Base-by-base conservation (phyloP, 2,329 filamentous ascomycete species). In the Clonostachys rosea region DNA sequence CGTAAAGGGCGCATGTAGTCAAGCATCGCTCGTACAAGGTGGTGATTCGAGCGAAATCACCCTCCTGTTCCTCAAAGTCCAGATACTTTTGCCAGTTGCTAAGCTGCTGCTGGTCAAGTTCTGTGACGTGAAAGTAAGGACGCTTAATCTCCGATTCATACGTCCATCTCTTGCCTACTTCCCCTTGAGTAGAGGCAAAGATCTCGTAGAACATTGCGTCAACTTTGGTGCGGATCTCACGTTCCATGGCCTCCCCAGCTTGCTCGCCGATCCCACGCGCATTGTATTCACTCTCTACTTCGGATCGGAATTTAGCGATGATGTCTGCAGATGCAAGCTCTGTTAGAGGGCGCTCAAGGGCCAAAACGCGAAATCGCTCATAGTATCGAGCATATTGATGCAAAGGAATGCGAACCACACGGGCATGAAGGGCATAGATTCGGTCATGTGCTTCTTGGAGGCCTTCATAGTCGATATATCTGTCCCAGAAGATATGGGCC, bases 401-500 rank as follows among this genome's bases (percentile, higher is more conserved):
- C 81, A 96, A 89, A 1, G 94, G 92, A 46, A 97, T 91, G 59
- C 88, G 81, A 46, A 96, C 87, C 47, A 96, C 79, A 46, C 91
- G 88, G 51, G 79, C 78, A 45, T 96, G 78, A 47, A 99, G 89
- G 39, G 81, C 83, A 57, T 95, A 95, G 47, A 96, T 89, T 59
- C 84, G 89, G 53, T 95, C 89, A 13, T 86, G 81, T 1, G 87
- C 83, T 59, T 96, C 91, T 51, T 92, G 76, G 2, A 91, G 87
- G 64, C 96, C 91, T 64, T 97, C 94, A 59, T 95, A 97, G 63
- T 97, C 94, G 53, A 99, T 83, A 61, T 96, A 99, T 69, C 96
- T 97, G 67, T 99, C 94, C 94, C 94, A 99, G 71, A 99, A 96
- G 2, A 91, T 91, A 63, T 96, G 91, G 3, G 91, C 87, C 33